Conservation (phyloP, 2,329 filamentous ascomycete genomes). For the Grosmannia serpens region DNA sequence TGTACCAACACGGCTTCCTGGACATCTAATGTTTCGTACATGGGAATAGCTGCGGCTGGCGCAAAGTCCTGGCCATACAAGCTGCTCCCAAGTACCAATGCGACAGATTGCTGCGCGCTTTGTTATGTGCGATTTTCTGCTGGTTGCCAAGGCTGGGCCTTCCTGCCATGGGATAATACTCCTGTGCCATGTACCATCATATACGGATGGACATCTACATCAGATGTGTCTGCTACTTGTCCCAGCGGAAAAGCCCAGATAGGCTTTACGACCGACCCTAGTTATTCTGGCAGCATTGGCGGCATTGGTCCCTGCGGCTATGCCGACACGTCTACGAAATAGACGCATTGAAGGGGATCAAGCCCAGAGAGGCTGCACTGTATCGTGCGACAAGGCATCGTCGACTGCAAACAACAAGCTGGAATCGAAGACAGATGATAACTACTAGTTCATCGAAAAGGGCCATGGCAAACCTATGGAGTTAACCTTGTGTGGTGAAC, state of each 20-base stretch:
- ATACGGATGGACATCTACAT: constrained; percentile 7
- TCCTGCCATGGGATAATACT: constrained; percentile 7
- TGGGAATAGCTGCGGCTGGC: constrained; percentile 5
- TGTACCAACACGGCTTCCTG: constrained; percentile 2
- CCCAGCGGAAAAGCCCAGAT: constrained; percentile 6
- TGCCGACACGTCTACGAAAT: background rate
- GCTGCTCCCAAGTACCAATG: background rate
- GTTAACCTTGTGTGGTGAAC: no score
- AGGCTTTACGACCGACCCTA: constrained; percentile 1
- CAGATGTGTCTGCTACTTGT: background rate
- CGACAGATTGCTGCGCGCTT: constrained; percentile 5
- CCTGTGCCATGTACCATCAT: constrained; percentile 10
- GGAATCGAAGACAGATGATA: no score
- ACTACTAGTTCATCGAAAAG: no score
- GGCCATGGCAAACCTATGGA: no score
- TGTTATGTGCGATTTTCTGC: constrained; percentile 3
- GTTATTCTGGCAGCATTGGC: constrained; percentile 4
- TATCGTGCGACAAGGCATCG: no score
- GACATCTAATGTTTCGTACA: constrained; percentile 6
- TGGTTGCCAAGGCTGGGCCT: constrained; percentile 11
- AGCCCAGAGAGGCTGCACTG: no score
- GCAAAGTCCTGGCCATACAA: constrained; percentile 7
- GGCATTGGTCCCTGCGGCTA: constrained; percentile 7
- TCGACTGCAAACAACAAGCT: no score
- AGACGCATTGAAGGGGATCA: background rate